A percentile compares a stretch with the other conserved stretches of the same genome.
phyloP scores from a whole-genome alignment of 2,329 filamentous ascomycete species.

The Sporothrix euskadiensis region DNA sequence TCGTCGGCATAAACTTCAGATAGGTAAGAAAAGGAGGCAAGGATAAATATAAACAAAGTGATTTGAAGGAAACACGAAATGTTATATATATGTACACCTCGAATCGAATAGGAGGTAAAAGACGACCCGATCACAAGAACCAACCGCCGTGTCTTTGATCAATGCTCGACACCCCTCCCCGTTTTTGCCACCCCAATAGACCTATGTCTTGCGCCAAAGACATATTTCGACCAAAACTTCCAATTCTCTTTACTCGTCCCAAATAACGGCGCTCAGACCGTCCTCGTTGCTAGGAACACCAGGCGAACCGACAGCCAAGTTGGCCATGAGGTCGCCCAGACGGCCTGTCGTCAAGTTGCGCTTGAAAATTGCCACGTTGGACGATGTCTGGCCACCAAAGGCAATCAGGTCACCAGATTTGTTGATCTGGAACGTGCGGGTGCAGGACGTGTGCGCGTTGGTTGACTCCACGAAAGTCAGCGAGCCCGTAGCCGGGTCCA shows the following conservation, averaged over 20 bases:
- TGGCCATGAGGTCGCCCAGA: conserved; percentile 52
- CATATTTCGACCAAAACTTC: no score
- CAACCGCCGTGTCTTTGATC: neutral
- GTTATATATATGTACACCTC: conserved; percentile 1
- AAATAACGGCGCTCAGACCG: conserved; percentile 51
- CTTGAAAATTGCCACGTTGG: conserved; percentile 58
- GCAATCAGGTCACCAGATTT: conserved; percentile 60
- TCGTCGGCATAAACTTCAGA: no score
- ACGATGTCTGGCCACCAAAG: conserved; percentile 62
- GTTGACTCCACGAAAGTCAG: conserved; percentile 55
- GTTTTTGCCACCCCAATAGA: neutral
- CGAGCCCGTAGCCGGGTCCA: conserved; percentile 49
- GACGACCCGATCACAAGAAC: neutral
- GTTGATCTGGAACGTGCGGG: conserved; percentile 64
- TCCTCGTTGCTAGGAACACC: conserved; percentile 49
- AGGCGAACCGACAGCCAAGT: conserved; percentile 43
- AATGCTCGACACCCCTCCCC: neutral
- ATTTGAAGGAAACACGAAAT: neutral
- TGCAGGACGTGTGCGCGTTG: conserved; percentile 59
- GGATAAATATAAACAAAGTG: neutral
- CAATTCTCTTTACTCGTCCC: conserved; percentile 44
- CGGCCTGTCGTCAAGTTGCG: conserved; percentile 57
- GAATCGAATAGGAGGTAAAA: neutral
- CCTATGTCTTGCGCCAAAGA: neutral
- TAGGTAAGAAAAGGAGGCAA: neutral